Percentiles rank a stretch among this genome's conserved stretches.
phyloP scores from a whole-genome alignment of 768 basidiomycete genomes.

The Phallus indusiatus region DNA sequence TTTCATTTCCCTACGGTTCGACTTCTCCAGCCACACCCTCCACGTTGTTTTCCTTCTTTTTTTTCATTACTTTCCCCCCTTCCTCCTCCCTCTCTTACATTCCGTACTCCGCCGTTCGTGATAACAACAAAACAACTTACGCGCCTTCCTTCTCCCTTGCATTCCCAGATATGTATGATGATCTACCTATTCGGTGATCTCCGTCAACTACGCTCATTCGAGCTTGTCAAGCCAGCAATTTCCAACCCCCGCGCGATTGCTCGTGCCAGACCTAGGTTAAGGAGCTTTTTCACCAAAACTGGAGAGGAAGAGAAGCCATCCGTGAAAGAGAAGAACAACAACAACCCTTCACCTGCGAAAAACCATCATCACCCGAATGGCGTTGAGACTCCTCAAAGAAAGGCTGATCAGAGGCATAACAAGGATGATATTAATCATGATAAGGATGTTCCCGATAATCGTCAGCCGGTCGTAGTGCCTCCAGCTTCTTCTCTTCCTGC shows the following conservation, averaged over 20 bases:
- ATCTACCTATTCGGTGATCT: constrained; percentile 76
- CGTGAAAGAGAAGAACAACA: not conserved
- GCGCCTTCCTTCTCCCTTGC: not conserved
- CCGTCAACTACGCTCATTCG: constrained; percentile 68
- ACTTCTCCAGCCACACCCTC: not conserved
- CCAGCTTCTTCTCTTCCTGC: no score
- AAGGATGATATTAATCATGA: no score
- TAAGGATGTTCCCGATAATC: no score
- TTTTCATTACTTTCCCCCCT: not conserved
- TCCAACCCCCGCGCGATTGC: constrained; percentile 6
- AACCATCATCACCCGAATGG: not conserved
- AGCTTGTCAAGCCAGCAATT: constrained; percentile 53
- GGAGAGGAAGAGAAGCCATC: not conserved
- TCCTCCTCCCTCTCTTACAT: not conserved
- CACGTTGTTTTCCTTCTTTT: not conserved
- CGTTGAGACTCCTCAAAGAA: not conserved
- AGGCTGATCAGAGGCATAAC: not conserved
- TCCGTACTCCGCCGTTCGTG: not conserved
- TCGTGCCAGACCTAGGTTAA: constrained; percentile 2
- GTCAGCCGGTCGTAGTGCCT: no score
- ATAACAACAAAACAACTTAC: not conserved
- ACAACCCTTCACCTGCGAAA: not conserved
- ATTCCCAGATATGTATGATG: constrained; percentile 47
- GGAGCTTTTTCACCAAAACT: constrained; percentile 1
- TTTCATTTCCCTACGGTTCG: not conserved